phyloP scores from a whole-genome alignment of 2,329 filamentous ascomycete species.

The Pyrenochaeta sp. region DNA sequence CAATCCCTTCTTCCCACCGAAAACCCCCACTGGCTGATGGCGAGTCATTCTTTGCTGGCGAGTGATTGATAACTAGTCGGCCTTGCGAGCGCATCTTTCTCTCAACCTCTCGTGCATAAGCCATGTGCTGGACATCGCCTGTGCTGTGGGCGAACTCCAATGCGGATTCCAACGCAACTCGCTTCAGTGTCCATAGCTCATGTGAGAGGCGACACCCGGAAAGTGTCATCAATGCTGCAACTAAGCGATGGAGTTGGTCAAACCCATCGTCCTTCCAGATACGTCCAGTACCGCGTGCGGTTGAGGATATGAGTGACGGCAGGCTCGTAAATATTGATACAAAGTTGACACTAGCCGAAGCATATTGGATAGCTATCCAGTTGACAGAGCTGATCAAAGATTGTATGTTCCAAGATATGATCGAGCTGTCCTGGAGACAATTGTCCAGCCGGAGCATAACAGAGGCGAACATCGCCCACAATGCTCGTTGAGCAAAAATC shows the following conservation, averaged over 20 bases:
- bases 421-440: neutral
- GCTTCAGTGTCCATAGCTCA: conserved; percentile 46
- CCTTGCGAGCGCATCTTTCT: conserved; percentile 40
- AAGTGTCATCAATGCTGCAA: conserved; percentile 36
- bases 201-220: conserved; percentile 35
- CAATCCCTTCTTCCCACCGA: conserved; percentile 56
- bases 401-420: conserved; percentile 15
- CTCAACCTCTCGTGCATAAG: conserved; percentile 42
- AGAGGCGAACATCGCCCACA: conserved; percentile 36
- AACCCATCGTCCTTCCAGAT: conserved; percentile 46
- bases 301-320: conserved; percentile 41
- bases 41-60: conserved; percentile 39
- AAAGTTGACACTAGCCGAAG: conserved; percentile 26
- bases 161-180: conserved; percentile 47
- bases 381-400: conserved; percentile 24
- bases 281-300: conserved; percentile 46
- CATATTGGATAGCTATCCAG: conserved; percentile 35
- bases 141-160: conserved; percentile 48
- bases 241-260: conserved; percentile 40
- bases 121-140: conserved; percentile 34
- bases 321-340: conserved; percentile 34
- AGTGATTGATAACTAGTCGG: conserved; percentile 32
- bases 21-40: conserved; percentile 41
- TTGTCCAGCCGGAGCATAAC: conserved; percentile 34
- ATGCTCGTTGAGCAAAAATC: conserved; percentile 39